These are phyloP conservation scores for Aspergillus awamori DNA, from an alignment of 2,329 filamentous ascomycete species.

Conservation along the genomic window DNA sequence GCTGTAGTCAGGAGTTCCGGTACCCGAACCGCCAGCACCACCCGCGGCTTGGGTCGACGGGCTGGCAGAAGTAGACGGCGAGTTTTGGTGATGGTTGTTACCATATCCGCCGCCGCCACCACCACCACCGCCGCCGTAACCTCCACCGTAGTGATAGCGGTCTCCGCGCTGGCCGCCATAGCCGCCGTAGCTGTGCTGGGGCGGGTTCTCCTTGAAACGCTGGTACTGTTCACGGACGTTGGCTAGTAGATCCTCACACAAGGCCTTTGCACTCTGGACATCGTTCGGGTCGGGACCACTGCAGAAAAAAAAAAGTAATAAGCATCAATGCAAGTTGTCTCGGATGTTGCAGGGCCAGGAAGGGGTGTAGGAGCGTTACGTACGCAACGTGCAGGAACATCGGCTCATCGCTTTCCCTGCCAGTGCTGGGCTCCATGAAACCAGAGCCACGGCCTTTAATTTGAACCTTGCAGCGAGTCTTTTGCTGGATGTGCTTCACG, in stretches of 20 bases:
- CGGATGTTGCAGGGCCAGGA: not conserved
- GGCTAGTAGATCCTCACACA: conserved; percentile 82
- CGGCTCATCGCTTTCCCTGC: conserved; percentile 86
- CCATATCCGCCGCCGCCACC: conserved; percentile 39
- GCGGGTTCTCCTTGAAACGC: conserved; percentile 81
- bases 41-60: conserved; percentile 44
- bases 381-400: conserved; percentile 97
- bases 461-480: conserved; percentile 93
- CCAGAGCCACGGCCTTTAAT: conserved; percentile 97
- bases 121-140: conserved; percentile 40
- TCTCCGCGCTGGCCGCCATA: conserved; percentile 53
- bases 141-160: conserved; percentile 47
- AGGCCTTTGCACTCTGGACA: conserved; percentile 82
- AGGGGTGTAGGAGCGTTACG: conserved; percentile 17
- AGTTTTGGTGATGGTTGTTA: conserved; percentile 41
- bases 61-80: conserved; percentile 48
- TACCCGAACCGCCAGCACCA: conserved; percentile 36
- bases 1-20: conserved; percentile 64
- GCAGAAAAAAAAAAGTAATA: conserved; percentile 1
- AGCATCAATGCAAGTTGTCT: too few species aligned
- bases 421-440: conserved; percentile 87
- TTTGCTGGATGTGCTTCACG: conserved; percentile 96
- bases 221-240: conserved; percentile 91
- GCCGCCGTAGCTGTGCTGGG: conserved; percentile 61
- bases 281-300: conserved; percentile 86